Evolutionary conservation across 768 basidiomycete species (phyloP).

Genomic region (Dioszegia aurantiaca): DNA sequence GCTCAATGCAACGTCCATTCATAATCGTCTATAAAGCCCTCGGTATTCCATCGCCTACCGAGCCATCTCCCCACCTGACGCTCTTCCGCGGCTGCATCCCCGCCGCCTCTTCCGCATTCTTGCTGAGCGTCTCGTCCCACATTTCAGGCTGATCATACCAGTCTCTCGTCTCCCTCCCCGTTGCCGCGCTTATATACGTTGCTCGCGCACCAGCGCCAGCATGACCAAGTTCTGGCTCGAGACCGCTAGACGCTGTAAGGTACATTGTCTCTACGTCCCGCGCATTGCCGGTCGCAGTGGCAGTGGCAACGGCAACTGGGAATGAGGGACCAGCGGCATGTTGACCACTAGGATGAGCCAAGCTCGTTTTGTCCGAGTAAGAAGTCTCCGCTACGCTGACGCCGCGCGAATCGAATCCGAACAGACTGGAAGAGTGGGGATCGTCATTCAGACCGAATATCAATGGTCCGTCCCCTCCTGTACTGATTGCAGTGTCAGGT

Average conservation of each 20-base stretch:
- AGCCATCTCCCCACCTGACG: slow-evolving; percentile 24
- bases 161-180: slow-evolving; percentile 22
- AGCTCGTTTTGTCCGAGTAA: no score
- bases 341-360: no score
- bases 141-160: slow-evolving; percentile 33
- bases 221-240: not conserved
- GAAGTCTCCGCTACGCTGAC: not conserved
- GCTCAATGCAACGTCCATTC: slow-evolving; percentile 4
- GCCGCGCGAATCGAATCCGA: slow-evolving; percentile 9
- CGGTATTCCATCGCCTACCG: slow-evolving; percentile 8
- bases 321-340: no score
- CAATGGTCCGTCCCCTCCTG: no score
- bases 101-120: slow-evolving; percentile 11
- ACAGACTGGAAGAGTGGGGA: slow-evolving; percentile 9
- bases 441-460: not conserved
- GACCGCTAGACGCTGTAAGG: not conserved
- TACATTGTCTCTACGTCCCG: not conserved
- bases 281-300: slow-evolving; percentile 2
- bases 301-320: no score
- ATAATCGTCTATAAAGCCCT: slow-evolving; percentile 16
- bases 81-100: slow-evolving; percentile 21
- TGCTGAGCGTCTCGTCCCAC: slow-evolving; percentile 22
- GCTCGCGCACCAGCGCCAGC: no score
- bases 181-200: no score
- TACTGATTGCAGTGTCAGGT: no score